Evolutionary conservation across 805 yeast species (phyloP).

Genomic region (Wickerhamomyces chambardii): DNA sequence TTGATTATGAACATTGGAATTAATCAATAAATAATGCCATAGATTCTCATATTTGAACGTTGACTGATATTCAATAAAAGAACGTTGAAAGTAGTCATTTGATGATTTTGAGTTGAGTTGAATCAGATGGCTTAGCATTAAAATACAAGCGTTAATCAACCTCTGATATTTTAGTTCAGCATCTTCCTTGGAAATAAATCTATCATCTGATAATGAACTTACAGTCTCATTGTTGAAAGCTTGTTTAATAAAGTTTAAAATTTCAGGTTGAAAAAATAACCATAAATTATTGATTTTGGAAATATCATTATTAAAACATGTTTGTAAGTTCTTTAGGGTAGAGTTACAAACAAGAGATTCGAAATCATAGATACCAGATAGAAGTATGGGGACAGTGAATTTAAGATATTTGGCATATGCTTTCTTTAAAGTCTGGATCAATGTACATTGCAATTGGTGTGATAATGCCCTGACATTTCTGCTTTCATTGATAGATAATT

Average conservation of each 20-base stretch:
- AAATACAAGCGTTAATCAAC: conserved; percentile 39
- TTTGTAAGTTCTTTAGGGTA: conserved; percentile 35
- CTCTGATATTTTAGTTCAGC: conserved; percentile 55
- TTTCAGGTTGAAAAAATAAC: conserved; percentile 45
- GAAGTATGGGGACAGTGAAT: conserved; percentile 65
- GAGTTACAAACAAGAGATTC: conserved; percentile 53
- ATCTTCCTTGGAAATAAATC: conserved; percentile 61
- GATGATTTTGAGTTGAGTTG: conserved; percentile 12
- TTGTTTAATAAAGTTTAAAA: conserved; percentile 45
- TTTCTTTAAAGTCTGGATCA: conserved; percentile 44
- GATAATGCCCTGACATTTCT: conserved; percentile 50
- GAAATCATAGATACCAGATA: conserved; percentile 61
- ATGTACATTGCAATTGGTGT: conserved; percentile 55
- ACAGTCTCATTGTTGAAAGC: conserved; percentile 47
- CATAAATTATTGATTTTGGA: conserved; percentile 50
- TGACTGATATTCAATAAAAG: conserved; percentile 14
- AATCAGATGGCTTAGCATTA: conserved; percentile 30
- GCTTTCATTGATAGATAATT: conserved; percentile 64
- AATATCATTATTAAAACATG: conserved; percentile 48
- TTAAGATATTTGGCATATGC: conserved; percentile 55
- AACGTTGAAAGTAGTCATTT: conserved; percentile 13
- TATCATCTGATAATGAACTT: conserved; percentile 64
- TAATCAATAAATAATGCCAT: conserved; percentile 31
- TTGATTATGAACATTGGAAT: conserved; percentile 25
- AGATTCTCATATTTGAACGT: conserved; percentile 33